Conservation (phyloP, 1,284 basidiomycete species). For the Chalciporus sp. region DNA sequence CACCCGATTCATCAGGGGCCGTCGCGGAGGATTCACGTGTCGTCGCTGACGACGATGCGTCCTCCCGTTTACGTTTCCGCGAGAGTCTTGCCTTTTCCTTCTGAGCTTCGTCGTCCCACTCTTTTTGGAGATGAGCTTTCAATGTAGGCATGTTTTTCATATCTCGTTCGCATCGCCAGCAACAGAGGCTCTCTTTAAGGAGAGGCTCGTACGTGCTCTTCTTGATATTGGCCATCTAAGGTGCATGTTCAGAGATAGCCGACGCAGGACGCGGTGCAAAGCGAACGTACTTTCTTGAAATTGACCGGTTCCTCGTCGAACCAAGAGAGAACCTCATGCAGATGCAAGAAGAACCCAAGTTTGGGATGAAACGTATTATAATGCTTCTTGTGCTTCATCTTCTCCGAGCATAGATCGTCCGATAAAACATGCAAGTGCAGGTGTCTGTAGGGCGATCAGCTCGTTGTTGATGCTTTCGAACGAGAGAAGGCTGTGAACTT, state of each 20-base stretch:
- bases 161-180: slow-evolving; percentile 65
- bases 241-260: not conserved
- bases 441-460: slow-evolving; percentile 53
- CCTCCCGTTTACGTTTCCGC: slow-evolving; percentile 39
- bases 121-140: slow-evolving; percentile 70
- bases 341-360: slow-evolving; percentile 83
- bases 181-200: slow-evolving; percentile 67
- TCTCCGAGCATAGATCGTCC: slow-evolving; percentile 72
- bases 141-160: slow-evolving; percentile 78
- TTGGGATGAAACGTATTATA: slow-evolving; percentile 93
- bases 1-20: not conserved
- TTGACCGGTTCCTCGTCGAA: slow-evolving; percentile 63
- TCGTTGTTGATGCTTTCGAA: not conserved
- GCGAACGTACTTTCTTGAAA: slow-evolving; percentile 49
- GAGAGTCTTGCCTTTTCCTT: slow-evolving; percentile 40
- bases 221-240: slow-evolving; percentile 56
- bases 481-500: slow-evolving; percentile 25
- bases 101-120: slow-evolving; percentile 53
- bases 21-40: not conserved
- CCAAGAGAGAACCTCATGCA: slow-evolving; percentile 77
- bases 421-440: slow-evolving; percentile 89
- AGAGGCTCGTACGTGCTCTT: slow-evolving; percentile 61
- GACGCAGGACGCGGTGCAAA: not conserved
- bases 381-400: slow-evolving; percentile 90
- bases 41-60: not conserved